These are phyloP conservation scores for Adansonia rubrostipa DNA, from an alignment of 441 rosid species.

Conservation along the genomic window DNA sequence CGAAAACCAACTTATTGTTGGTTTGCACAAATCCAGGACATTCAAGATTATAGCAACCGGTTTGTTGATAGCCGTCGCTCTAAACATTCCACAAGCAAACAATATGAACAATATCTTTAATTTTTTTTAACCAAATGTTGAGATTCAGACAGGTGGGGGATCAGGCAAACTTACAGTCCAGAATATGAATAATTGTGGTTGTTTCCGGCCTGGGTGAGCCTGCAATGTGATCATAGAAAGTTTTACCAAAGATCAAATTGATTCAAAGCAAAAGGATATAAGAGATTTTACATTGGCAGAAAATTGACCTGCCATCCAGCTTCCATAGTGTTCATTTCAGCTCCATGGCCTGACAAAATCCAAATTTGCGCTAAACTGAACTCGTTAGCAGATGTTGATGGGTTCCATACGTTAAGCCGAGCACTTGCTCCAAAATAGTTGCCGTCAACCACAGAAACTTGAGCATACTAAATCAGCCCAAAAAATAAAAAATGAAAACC, in stretches of 20 bases:
- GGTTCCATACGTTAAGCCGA: conserved; percentile 33
- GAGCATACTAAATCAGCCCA: conserved; percentile 24
- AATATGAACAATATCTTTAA: not conserved
- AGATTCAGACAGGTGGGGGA: not conserved
- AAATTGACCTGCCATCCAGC: conserved; percentile 39
- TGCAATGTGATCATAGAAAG: not conserved
- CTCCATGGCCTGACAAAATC: not conserved
- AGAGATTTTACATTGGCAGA: not conserved
- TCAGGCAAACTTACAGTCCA: conserved; percentile 36
- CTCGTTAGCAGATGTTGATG: conserved; percentile 2
- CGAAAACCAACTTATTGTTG: not conserved
- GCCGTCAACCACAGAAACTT: not conserved
- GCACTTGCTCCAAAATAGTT: conserved; percentile 35
- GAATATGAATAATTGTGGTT: conserved; percentile 24
- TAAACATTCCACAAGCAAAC: not conserved
- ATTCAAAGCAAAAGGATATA: not conserved
- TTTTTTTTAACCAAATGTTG: not conserved
- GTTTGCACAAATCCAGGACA: conserved; percentile 46
- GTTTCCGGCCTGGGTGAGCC: not conserved
- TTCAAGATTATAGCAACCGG: conserved; percentile 36
- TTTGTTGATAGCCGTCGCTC: conserved; percentile 21
- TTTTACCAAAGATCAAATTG: not conserved
- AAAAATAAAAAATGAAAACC: too few species aligned
- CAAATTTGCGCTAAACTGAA: conserved; percentile 36
- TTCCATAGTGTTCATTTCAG: conserved; percentile 17